phyloP scores from a whole-genome alignment of 192 early-diverging fungal genomes.

The Polychytrium aggregatum region DNA sequence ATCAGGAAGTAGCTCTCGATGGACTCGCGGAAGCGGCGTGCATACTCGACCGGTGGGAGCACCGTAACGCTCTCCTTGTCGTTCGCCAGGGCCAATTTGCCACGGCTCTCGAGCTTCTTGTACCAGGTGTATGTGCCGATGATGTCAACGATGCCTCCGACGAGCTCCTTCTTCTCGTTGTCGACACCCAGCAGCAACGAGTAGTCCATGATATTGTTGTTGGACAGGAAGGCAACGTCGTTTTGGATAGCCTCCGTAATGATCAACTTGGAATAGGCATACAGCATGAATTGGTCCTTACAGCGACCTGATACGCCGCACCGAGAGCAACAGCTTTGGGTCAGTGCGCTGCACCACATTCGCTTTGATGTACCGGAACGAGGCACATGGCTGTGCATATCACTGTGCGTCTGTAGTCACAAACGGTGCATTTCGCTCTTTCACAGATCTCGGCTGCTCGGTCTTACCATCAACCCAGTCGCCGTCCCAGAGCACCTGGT shows the following conservation, averaged over 20 bases:
- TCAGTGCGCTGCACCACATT: too few relatives aligned
- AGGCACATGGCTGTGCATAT: too few relatives aligned
- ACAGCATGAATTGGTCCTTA: slow-evolving; percentile 21
- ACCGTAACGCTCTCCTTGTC: slow-evolving; percentile 22
- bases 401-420: too few relatives aligned
- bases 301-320: slow-evolving; percentile 31
- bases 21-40: slow-evolving; percentile 26
- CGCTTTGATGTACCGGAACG: too few relatives aligned
- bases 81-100: slow-evolving; percentile 47
- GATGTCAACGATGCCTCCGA: slow-evolving; percentile 38
- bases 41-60: slow-evolving; percentile 26
- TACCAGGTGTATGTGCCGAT: slow-evolving; percentile 34
- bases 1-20: slow-evolving; percentile 34
- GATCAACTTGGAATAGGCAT: slow-evolving; percentile 23
- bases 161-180: slow-evolving; percentile 23
- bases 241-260: slow-evolving; percentile 19
- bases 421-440: too few relatives aligned
- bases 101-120: slow-evolving; percentile 38
- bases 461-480: slow-evolving; percentile 58
- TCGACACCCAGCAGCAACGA: slow-evolving; percentile 33
- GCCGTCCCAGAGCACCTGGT: slow-evolving; percentile 52
- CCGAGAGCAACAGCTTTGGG: not conserved
- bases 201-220: slow-evolving; percentile 37
- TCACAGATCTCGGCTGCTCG: not conserved
- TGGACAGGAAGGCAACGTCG: slow-evolving; percentile 23